phyloP scores from a whole-genome alignment of 2,329 filamentous ascomycete species.

The Ophiostoma triangulosporum region DNA sequence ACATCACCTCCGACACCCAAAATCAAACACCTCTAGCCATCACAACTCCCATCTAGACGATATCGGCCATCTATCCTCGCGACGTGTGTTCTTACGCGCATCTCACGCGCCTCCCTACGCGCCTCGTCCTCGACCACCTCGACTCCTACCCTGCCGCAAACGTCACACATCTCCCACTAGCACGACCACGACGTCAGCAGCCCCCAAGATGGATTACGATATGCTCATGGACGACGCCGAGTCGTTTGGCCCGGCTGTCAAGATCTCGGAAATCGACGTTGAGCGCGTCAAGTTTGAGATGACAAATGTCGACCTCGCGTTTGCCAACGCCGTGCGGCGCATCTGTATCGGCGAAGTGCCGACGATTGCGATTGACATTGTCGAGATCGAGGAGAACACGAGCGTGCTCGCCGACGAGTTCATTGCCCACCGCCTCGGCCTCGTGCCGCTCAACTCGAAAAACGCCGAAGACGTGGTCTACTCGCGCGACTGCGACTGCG shows the following conservation, averaged over 20 bases:
- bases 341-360: conserved; percentile 88
- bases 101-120: no score
- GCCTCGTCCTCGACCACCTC: no score
- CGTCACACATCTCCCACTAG: no score
- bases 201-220: conserved; percentile 40
- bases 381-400: conserved; percentile 84
- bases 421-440: conserved; percentile 78
- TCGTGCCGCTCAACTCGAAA: conserved; percentile 76
- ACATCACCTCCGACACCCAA: not conserved
- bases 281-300: conserved; percentile 86
- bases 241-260: conserved; percentile 41
- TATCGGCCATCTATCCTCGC: not conserved
- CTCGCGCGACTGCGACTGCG: conserved; percentile 90
- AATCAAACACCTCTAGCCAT: not conserved
- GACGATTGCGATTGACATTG: conserved; percentile 86
- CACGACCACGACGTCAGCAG: not conserved
- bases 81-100: no score
- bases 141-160: no score
- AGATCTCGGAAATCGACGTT: conserved; percentile 57
- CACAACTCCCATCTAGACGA: not conserved
- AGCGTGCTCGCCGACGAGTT: conserved; percentile 97
- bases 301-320: conserved; percentile 73
- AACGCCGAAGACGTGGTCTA: conserved; percentile 74
- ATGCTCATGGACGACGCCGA: conserved; percentile 45
- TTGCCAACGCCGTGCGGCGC: conserved; percentile 85